Evolutionary conservation across 331 rosid genomes (phyloP).

Genomic region (Ulmus americana): DNA sequence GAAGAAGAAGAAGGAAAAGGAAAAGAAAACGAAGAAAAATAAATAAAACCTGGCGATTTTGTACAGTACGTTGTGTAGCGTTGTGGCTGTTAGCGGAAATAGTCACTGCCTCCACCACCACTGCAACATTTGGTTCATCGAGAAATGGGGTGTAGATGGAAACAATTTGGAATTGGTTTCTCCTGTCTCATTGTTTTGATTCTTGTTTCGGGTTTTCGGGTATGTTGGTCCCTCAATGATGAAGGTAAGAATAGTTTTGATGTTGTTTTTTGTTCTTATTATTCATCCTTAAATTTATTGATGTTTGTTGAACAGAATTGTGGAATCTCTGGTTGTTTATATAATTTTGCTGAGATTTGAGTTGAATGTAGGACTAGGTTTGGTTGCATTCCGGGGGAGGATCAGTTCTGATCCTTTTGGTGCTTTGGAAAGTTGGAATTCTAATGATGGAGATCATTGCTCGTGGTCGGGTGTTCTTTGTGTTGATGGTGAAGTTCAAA

Average conservation of each 20-base stretch:
- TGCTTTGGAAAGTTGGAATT: conserved; percentile 64
- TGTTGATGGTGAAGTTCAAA: conserved; percentile 47
- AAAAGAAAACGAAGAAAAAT: neutral
- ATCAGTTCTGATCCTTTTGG: conserved; percentile 56
- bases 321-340: neutral
- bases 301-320: neutral
- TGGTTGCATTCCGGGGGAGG: conserved; percentile 53
- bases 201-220: conserved; percentile 29
- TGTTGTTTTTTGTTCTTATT: neutral
- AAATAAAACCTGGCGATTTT: conserved; percentile 52
- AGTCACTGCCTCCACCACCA: conserved; percentile 31
- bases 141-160: conserved; percentile 69
- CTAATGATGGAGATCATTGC: conserved; percentile 58
- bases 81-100: conserved; percentile 34
- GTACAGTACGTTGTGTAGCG: conserved; percentile 30
- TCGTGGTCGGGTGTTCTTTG: conserved; percentile 73
- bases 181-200: conserved; percentile 45
- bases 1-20: conserved; percentile 1
- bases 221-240: conserved; percentile 53
- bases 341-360: conserved; percentile 6
- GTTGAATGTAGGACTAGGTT: conserved; percentile 46
- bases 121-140: conserved; percentile 41
- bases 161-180: conserved; percentile 46
- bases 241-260: conserved; percentile 49
- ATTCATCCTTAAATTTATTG: neutral